phyloP scores from a whole-genome alignment of 768 basidiomycete genomes.

The Hortiboletus campestris region DNA sequence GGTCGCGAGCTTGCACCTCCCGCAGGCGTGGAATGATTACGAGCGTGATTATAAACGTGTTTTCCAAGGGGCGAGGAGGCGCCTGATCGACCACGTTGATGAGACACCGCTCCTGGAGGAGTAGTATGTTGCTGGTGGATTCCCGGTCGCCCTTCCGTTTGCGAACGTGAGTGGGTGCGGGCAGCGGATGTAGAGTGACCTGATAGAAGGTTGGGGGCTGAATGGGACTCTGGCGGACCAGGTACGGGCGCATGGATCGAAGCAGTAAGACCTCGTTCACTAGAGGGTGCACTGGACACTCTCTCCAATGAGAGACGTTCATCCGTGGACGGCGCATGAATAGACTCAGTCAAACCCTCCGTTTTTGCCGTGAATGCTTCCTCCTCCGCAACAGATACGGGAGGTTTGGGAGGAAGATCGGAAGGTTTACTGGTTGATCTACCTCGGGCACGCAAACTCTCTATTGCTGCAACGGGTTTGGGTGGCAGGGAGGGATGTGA shows the following conservation, averaged over 20 bases:
- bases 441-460: slow-evolving; percentile 14
- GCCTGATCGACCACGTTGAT: slow-evolving; percentile 43
- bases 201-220: slow-evolving; percentile 36
- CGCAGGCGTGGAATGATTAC: slow-evolving; percentile 64
- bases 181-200: slow-evolving; percentile 29
- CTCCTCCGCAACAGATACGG: slow-evolving; percentile 5
- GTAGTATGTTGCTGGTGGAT: slow-evolving; percentile 30
- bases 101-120: slow-evolving; percentile 20
- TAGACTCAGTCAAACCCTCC: slow-evolving; percentile 28
- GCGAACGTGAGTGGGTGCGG: slow-evolving; percentile 51
- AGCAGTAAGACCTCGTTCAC: slow-evolving; percentile 40
- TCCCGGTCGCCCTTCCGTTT: slow-evolving; percentile 50
- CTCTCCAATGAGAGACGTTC: slow-evolving; percentile 20
- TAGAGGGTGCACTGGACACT: slow-evolving; percentile 18
- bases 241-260: slow-evolving; percentile 57
- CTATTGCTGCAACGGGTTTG: slow-evolving; percentile 38
- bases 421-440: slow-evolving; percentile 14
- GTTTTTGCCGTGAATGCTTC: slow-evolving; percentile 12
- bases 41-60: slow-evolving; percentile 38
- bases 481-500: slow-evolving; percentile 48
- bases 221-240: slow-evolving; percentile 37
- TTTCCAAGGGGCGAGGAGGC: slow-evolving; percentile 43
- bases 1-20: slow-evolving; percentile 39
- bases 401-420: slow-evolving; percentile 12
- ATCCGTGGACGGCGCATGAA: slow-evolving; percentile 21